Percentiles rank a stretch among this genome's conserved stretches.
These are phyloP conservation scores for Epichloe uncinata DNA, from an alignment of 2,329 filamentous ascomycete species.

Conservation along the genomic window DNA sequence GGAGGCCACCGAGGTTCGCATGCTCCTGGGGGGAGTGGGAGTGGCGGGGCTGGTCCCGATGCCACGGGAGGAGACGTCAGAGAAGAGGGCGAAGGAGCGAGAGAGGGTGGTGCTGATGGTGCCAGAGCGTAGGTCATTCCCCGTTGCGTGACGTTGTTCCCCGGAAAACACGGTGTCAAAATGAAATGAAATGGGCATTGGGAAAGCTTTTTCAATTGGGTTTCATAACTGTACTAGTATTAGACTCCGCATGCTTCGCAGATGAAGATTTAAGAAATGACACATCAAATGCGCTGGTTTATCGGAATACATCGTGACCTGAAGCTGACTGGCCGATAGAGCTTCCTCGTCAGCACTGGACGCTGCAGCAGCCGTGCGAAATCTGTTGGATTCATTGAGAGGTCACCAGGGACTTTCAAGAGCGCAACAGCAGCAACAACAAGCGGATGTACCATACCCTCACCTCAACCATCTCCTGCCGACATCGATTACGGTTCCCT, in stretches of 20 bases:
- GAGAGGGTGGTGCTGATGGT: slow-evolving; percentile 91
- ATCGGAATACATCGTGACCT: slow-evolving; percentile 1
- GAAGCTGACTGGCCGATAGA: slow-evolving; percentile 39
- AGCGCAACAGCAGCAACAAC: slow-evolving; percentile 18
- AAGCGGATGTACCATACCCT: slow-evolving; percentile 53
- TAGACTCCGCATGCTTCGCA: slow-evolving; percentile 11
- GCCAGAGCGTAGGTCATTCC: slow-evolving; percentile 91
- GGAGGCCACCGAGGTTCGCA: slow-evolving; percentile 49
- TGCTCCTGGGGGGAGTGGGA: slow-evolving; percentile 45
- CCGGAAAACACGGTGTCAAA: slow-evolving; percentile 8
- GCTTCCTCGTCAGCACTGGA: slow-evolving; percentile 48
- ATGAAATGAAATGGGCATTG: slow-evolving; percentile 2
- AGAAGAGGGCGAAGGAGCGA: slow-evolving; percentile 74
- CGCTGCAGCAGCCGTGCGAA: slow-evolving; percentile 67
- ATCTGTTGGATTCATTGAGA: slow-evolving; percentile 74
- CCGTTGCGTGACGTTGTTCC: slow-evolving; percentile 16
- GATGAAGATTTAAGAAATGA: slow-evolving; percentile 13
- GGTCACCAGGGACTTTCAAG: slow-evolving; percentile 32
- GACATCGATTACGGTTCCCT: slow-evolving; percentile 62
- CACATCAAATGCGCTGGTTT: slow-evolving; percentile 1
- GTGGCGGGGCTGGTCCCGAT: slow-evolving; percentile 71
- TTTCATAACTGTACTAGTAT: slow-evolving; percentile 19
- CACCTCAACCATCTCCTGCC: slow-evolving; percentile 77
- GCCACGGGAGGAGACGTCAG: slow-evolving; percentile 86
- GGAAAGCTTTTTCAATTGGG: slow-evolving; percentile 6